A percentile compares a stretch with the other conserved stretches of the same genome.
Conservation (phyloP, 257 asterid genomes). For the Capsicum baccatum region DNA sequence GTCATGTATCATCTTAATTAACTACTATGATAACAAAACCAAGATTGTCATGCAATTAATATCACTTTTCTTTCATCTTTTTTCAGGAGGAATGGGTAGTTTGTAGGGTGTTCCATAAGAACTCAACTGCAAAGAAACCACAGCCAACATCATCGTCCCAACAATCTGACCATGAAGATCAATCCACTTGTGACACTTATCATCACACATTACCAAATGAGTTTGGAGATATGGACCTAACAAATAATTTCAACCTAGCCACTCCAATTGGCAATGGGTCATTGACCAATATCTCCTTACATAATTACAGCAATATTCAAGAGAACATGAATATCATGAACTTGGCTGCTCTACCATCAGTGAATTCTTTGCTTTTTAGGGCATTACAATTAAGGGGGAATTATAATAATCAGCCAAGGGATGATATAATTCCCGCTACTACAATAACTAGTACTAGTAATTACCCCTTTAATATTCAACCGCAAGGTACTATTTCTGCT, state of each 20-base stretch:
- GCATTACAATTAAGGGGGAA: conserved; percentile 57
- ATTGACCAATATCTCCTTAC: conserved; percentile 30
- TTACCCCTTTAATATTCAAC: conserved; percentile 31
- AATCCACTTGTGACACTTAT: conserved; percentile 44
- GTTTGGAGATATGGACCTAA: conserved; percentile 48
- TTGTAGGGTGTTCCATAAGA: conserved; percentile 64
- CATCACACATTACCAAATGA: conserved; percentile 38
- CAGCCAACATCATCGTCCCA: conserved; percentile 43
- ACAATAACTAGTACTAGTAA: background rate
- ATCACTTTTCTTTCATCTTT: background rate
- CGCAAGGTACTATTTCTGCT: conserved; percentile 26
- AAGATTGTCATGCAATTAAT: too few relatives aligned
- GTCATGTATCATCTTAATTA: too few relatives aligned
- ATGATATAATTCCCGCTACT: background rate
- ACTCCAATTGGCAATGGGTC: background rate
- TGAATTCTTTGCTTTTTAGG: conserved; percentile 60
- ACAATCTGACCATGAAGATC: conserved; percentile 49
- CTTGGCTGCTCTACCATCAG: conserved; percentile 47
- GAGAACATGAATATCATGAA: conserved; percentile 28
- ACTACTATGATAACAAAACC: too few relatives aligned
- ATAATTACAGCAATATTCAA: conserved; percentile 29
- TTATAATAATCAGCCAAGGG: conserved; percentile 26
- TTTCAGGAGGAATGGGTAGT: conserved; percentile 74
- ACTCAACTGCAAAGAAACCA: conserved; percentile 43
- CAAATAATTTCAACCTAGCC: conserved; percentile 36